Base-by-base conservation (phyloP, 2,329 filamentous ascomycete species). In the Colletotrichum abscissum region DNA sequence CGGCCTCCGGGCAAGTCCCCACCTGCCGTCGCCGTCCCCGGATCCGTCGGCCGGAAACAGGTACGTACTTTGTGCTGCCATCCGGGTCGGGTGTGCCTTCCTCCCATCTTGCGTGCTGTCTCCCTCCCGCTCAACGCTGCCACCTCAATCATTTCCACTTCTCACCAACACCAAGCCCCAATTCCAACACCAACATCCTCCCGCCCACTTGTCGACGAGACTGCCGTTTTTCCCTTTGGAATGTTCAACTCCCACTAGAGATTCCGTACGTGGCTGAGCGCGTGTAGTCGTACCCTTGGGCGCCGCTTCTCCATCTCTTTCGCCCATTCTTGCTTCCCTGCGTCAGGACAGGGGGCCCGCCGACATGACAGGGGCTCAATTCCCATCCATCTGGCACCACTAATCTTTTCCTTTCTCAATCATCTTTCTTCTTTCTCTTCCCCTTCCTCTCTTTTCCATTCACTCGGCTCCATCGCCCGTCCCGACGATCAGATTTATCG, bases 331-430 rank as follows among this genome's bases (percentile, higher is more conserved):
- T 64, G 22, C 62, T 54, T 64, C 46, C 49, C 49, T 46, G 62
- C 49, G 30, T 55, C 62, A 56, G 26, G 49, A 38, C 63, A 38
- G 30, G 33, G 33, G 67, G 67, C 5, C 24, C 33, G 49, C 28
- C 28, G 30, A 30, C 28, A 11, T n/a, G 46, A 38, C 63, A 55
- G 58, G 69, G 58, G 69, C 22, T 11, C 42, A 71, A 76, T 28
- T 77, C 76, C 60, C 59, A 69, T 69, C 66, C 42, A 72, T 56
- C 67, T 63, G 63, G 63, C 38, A 63, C 62, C 52, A 63, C 63
- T n/a, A 59, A 42, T 38, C 46, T 59, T 64, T 71, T 55, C 60
- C 58, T 56, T 67, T 58, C 19, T 52, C 28, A 49, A 24, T 54
- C 38, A 56, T 54, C 60, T 72, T 59, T 64, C 46, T 65, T 71